Percentiles rank a stretch among this genome's conserved stretches.
These are phyloP conservation scores for Pyrenophora tritici-repentis DNA, from an alignment of 2,329 filamentous ascomycete species.

Conservation along the genomic window DNA sequence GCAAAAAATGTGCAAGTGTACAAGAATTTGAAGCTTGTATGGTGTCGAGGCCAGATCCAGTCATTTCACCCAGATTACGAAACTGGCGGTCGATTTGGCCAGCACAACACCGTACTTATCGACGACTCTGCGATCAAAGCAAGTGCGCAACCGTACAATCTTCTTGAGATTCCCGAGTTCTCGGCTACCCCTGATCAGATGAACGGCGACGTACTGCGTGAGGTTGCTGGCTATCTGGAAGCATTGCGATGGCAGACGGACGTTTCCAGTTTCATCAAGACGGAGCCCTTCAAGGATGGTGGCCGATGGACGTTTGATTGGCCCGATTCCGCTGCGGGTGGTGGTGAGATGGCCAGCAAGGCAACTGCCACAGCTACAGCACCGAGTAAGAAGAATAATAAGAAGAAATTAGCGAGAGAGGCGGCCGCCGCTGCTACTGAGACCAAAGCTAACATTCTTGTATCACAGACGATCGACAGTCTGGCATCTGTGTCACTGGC, in stretches of 20 bases:
- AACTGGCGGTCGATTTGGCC: slow-evolving; percentile 64
- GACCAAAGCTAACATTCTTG: slow-evolving; percentile 3
- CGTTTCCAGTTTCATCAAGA: slow-evolving; percentile 65
- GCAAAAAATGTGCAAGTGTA: slow-evolving; percentile 78
- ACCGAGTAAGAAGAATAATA: slow-evolving; percentile 14
- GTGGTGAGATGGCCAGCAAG: slow-evolving; percentile 19
- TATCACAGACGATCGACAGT: slow-evolving; percentile 8
- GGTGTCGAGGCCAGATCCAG: slow-evolving; percentile 59
- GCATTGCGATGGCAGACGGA: slow-evolving; percentile 58
- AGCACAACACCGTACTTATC: slow-evolving; percentile 85
- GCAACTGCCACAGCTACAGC: slow-evolving; percentile 6
- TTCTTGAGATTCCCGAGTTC: slow-evolving; percentile 82
- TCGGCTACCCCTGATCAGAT: slow-evolving; percentile 51
- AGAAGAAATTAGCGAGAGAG: slow-evolving; percentile 10
- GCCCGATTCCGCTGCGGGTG: slow-evolving; percentile 18
- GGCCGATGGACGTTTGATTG: slow-evolving; percentile 38
- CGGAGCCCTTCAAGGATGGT: slow-evolving; percentile 34
- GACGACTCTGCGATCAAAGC: slow-evolving; percentile 87
- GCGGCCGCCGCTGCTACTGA: neutral
- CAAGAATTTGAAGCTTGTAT: slow-evolving; percentile 78
- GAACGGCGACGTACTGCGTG: slow-evolving; percentile 52
- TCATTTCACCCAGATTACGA: slow-evolving; percentile 48
- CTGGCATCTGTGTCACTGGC: slow-evolving; percentile 10
- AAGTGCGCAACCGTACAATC: slow-evolving; percentile 79
- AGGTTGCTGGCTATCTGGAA: slow-evolving; percentile 60